These are phyloP conservation scores for Friedmanniomyces endolithicus DNA, from an alignment of 495 filamentous ascomycete genomes.

Conservation along the genomic window DNA sequence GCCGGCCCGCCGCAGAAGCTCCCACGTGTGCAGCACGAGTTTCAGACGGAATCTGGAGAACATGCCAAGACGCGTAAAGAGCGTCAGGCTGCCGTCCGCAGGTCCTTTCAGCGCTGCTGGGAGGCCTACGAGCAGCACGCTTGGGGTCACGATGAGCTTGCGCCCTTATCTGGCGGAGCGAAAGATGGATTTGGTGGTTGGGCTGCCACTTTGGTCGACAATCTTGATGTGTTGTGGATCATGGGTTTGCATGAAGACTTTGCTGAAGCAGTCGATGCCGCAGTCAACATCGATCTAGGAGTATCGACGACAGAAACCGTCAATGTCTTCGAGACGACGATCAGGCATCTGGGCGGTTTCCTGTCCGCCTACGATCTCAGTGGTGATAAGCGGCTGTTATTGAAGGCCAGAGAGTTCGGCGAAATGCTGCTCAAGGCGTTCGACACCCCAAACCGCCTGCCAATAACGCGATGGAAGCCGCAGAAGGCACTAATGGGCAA, in stretches of 20 bases:
- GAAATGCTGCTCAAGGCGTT: constrained; percentile 31
- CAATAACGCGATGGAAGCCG: constrained; percentile 41
- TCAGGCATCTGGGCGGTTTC: constrained; percentile 30
- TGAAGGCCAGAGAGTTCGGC: constrained; percentile 30
- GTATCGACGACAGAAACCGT: constrained; percentile 22
- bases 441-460: constrained; percentile 32
- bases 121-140: constrained; percentile 25
- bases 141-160: constrained; percentile 30
- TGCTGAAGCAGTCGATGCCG: constrained; percentile 42
- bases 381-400: constrained; percentile 23
- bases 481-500: constrained; percentile 27
- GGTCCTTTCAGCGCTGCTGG: constrained; percentile 27
- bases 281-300: constrained; percentile 44
- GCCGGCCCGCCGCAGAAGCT: constrained; percentile 9
- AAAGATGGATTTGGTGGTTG: constrained; percentile 48
- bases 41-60: constrained; percentile 20
- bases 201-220: constrained; percentile 49
- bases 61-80: constrained; percentile 17
- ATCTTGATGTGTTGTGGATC: constrained; percentile 50
- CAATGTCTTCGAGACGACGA: constrained; percentile 33
- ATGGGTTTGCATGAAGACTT: constrained; percentile 51
- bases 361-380: constrained; percentile 31
- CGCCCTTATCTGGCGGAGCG: constrained; percentile 24
- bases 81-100: constrained; percentile 24
- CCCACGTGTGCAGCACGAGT: constrained; percentile 24